Evolutionary conservation across 176 grass and related monocot species (phyloP), one percentile per base, ranked within the genome.

Genomic region (Bonia amplexicaulis): DNA sequence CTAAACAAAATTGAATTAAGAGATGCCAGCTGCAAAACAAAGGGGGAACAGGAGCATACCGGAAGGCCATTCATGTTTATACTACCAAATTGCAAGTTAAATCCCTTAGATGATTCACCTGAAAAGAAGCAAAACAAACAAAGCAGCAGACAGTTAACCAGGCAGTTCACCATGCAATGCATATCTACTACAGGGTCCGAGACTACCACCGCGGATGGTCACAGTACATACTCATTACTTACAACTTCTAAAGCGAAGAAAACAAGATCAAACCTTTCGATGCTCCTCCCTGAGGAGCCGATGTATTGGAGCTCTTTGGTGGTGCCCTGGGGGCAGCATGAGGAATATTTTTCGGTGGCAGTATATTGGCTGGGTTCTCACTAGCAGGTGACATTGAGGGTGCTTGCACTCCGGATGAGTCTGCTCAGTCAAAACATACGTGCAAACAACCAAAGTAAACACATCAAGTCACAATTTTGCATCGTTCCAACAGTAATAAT

Each of bases 1-100:
- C 22, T 78, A 19, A 35, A 26, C 20, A 27, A 44, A 76, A 44
- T 29, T 61, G 62, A 77, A 25, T 37, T 62, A 23, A 85, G 58
- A 37, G 20, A 66, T 51, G 19, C 26, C 49, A 89, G 2, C 62
- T 81, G 79, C 41, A 62, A 75, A 71, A 55, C n/a, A 44, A 75
- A 71, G 77, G 73, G 31, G 58, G 84, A 79, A 40, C 27, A 47
- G 76, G 29, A 74, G 45, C 87, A 79, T 99, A 99, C 96, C 73
- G 85, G 91, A 46, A 94, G 63, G 42, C 78, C 93, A 61, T 95
- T 93, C 73, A 95, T 85, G 53, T 91, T 96, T 85, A 99, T 90
- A 57, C 91, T 90, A 31, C 96, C 96, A 85, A 99, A 99, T 51
- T 99, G 96, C 78, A 99, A 89, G 40, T 74, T 76, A 86, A 92